Percentiles rank a stretch among this genome's conserved stretches.
phyloP scores from a whole-genome alignment of 768 basidiomycete genomes.

The Crucibulum laeve region DNA sequence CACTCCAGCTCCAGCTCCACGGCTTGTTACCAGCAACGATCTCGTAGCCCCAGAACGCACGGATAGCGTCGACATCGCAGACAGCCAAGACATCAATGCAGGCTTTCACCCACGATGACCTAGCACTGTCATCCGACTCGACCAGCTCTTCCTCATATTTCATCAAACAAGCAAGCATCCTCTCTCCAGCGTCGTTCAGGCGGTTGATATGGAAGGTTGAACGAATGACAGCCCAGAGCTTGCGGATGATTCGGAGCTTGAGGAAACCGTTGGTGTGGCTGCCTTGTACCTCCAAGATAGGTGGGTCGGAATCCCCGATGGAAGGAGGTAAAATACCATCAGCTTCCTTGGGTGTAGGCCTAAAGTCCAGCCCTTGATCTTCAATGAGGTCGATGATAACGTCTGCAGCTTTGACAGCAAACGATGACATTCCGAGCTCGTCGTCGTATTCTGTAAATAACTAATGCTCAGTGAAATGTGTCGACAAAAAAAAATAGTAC shows the following conservation, averaged over 20 bases:
- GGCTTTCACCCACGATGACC: constrained; percentile 54
- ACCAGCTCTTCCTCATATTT: constrained; percentile 41
- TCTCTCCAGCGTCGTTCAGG: constrained; percentile 39
- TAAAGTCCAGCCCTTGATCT: constrained; percentile 42
- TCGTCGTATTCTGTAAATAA: constrained; percentile 35
- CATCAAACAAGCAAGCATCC: constrained; percentile 45
- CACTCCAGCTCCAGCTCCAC: constrained; percentile 34
- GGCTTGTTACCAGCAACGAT: constrained; percentile 12
- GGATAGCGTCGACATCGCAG: constrained; percentile 42
- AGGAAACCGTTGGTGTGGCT: constrained; percentile 38
- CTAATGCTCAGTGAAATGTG: neutral
- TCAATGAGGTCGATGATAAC: constrained; percentile 46
- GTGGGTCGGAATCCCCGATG: neutral
- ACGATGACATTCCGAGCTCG: constrained; percentile 28
- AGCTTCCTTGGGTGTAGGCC: constrained; percentile 20
- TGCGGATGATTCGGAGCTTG: constrained; percentile 53
- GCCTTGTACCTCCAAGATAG: neutral
- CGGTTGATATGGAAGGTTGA: constrained; percentile 34
- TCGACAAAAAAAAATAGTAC: neutral
- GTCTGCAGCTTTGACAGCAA: constrained; percentile 33
- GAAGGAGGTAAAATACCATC: neutral
- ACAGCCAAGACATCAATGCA: constrained; percentile 50
- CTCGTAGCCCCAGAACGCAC: constrained; percentile 49
- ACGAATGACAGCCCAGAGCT: constrained; percentile 52
- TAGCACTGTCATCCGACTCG: constrained; percentile 38